Evolutionary conservation across 2,329 filamentous ascomycete genomes (phyloP).

Genomic region (Onygenales sp.): DNA sequence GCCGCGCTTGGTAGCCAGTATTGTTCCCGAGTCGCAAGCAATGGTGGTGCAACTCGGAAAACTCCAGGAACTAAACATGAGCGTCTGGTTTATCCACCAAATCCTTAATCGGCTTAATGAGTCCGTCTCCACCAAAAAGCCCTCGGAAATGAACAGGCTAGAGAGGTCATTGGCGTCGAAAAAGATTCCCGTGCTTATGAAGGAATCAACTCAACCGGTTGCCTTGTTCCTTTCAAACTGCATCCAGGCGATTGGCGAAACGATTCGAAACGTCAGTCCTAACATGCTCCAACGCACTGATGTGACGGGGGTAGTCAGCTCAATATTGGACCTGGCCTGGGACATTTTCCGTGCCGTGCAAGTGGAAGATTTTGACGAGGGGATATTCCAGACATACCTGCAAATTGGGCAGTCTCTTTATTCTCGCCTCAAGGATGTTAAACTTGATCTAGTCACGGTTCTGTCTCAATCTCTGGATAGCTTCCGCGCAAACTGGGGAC

Average conservation of each 20-base stretch:
- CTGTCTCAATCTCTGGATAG: slow-evolving; percentile 33
- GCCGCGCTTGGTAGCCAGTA: slow-evolving; percentile 22
- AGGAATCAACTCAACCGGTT: slow-evolving; percentile 33
- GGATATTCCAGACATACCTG: slow-evolving; percentile 46
- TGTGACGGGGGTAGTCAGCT: slow-evolving; percentile 18
- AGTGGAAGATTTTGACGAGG: slow-evolving; percentile 39
- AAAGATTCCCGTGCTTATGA: slow-evolving; percentile 31
- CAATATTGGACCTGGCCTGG: slow-evolving; percentile 37
- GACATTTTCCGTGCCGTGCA: slow-evolving; percentile 38
- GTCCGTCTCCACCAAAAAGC: slow-evolving; percentile 25
- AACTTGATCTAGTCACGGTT: slow-evolving; percentile 17
- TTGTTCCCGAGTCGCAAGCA: slow-evolving; percentile 14
- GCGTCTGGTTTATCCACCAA: slow-evolving; percentile 26
- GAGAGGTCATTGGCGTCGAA: slow-evolving; percentile 32
- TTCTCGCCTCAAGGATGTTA: slow-evolving; percentile 23
- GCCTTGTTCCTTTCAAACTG: slow-evolving; percentile 29
- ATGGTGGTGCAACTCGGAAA: slow-evolving; percentile 21
- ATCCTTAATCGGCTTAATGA: slow-evolving; percentile 22
- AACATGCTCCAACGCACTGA: slow-evolving; percentile 15
- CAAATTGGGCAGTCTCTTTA: slow-evolving; percentile 28
- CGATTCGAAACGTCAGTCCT: slow-evolving; percentile 22
- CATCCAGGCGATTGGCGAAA: slow-evolving; percentile 26
- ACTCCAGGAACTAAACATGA: slow-evolving; percentile 29
- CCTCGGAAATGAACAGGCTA: slow-evolving; percentile 32
- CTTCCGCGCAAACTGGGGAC: slow-evolving; percentile 61